phyloP scores from a whole-genome alignment of 257 asterid genomes.

The Leptodermis oblonga region DNA sequence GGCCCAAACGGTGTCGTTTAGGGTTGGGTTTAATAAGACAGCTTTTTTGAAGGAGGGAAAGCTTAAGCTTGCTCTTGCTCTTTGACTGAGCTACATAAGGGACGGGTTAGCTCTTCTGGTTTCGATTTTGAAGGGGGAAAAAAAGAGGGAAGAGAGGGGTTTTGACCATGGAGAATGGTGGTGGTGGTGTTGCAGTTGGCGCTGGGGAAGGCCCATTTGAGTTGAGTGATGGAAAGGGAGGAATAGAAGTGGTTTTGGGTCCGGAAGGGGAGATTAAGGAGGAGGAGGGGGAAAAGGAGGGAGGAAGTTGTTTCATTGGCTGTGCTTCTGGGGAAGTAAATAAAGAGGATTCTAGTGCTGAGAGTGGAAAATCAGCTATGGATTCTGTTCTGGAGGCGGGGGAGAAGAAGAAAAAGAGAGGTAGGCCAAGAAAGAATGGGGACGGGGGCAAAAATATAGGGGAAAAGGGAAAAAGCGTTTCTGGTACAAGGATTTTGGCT shows the following conservation, averaged over 20 bases:
- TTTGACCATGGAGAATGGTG: neutral
- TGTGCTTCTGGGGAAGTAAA: neutral
- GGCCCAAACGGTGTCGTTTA: neutral
- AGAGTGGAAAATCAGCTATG: neutral
- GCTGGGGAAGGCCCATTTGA: neutral
- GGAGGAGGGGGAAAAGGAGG: neutral
- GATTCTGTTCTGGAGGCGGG: neutral
- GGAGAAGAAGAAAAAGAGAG: neutral
- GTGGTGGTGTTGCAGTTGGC: neutral
- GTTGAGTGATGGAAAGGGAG: neutral
- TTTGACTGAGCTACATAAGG: neutral
- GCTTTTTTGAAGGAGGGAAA: neutral
- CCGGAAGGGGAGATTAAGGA: neutral
- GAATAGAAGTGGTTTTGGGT: neutral
- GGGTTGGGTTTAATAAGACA: neutral
- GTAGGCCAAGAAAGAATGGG: neutral
- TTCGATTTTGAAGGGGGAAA: neutral
- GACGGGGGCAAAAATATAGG: neutral
- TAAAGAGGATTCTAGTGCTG: slow-evolving; percentile 2
- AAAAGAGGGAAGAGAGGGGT: neutral
- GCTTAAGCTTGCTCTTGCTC: neutral
- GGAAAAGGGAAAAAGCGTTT: neutral
- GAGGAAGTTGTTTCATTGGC: neutral
- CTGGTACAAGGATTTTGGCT: neutral
- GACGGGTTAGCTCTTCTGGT: neutral